Evolutionary conservation across 176 grass and related monocot species (phyloP).

Genomic region (Bonia amplexicaulis): DNA sequence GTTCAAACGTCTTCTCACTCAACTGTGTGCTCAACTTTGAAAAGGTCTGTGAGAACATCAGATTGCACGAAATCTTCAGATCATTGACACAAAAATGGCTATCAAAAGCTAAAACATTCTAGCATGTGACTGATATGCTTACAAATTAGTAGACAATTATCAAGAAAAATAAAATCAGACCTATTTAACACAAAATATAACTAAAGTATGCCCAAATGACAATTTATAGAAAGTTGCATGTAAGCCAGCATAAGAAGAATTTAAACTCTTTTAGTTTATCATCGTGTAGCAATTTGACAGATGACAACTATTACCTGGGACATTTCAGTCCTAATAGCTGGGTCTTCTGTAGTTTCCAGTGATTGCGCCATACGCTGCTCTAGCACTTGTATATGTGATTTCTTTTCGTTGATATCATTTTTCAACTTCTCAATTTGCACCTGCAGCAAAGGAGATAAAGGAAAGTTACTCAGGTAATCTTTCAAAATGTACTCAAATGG

Average conservation of each 20-base stretch:
- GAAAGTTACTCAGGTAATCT: conserved; percentile 14
- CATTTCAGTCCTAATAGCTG: conserved; percentile 55
- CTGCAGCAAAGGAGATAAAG: conserved; percentile 30
- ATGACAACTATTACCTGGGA: conserved; percentile 61
- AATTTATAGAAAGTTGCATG: conserved; percentile 11
- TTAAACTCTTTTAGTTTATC: background rate
- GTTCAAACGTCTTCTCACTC: conserved; percentile 90
- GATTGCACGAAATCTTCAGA: background rate
- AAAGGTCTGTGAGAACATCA: conserved; percentile 57
- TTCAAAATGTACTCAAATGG: background rate
- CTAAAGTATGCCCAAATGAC: conserved; percentile 9
- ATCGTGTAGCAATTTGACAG: background rate
- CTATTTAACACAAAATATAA: conserved; percentile 25
- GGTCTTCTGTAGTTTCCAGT: conserved; percentile 56
- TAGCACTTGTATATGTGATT: conserved; percentile 80
- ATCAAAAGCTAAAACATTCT: background rate
- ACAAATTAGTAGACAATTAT: background rate
- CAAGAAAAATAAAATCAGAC: conserved; percentile 11
- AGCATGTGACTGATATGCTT: background rate
- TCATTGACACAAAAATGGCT: background rate
- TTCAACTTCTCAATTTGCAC: conserved; percentile 78
- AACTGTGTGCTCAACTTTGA: conserved; percentile 77
- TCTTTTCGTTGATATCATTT: conserved; percentile 87
- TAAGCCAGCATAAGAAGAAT: conserved; percentile 11
- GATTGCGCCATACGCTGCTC: conserved; percentile 83